Evolutionary conservation across 352 stramenopile species (phyloP).

Genomic region (Thraustochytrium sp.): DNA sequence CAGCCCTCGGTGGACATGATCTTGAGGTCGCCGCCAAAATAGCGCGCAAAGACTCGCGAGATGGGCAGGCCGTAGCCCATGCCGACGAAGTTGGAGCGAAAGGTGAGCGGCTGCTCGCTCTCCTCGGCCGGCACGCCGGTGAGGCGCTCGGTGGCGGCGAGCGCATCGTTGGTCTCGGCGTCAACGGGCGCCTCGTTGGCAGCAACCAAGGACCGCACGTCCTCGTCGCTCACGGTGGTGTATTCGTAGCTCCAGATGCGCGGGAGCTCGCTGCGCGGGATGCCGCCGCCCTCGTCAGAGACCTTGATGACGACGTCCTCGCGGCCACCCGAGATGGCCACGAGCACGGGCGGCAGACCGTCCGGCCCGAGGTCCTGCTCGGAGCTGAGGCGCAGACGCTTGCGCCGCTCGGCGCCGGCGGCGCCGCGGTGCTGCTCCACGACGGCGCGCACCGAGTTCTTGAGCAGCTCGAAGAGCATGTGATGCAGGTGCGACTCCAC

Average conservation of each 20-base stretch:
- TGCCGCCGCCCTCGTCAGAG: constrained; percentile 80
- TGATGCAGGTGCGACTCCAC: constrained; percentile 87
- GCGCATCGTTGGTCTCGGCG: not conserved
- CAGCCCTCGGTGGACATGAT: constrained; percentile 87
- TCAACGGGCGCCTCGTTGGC: constrained; percentile 37
- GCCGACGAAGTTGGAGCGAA: constrained; percentile 50
- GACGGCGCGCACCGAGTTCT: constrained; percentile 98
- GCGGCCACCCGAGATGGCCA: constrained; percentile 94
- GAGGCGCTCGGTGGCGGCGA: not conserved
- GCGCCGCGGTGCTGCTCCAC: constrained; percentile 96
- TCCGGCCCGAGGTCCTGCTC: not conserved
- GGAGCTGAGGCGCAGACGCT: constrained; percentile 9
- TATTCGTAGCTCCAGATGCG: constrained; percentile 87
- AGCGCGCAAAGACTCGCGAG: constrained; percentile 76
- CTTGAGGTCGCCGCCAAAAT: constrained; percentile 83
- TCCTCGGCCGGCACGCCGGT: not conserved
- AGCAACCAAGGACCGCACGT: constrained; percentile 19
- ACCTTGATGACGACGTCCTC: constrained; percentile 59
- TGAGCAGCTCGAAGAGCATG: constrained; percentile 98
- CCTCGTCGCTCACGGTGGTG: constrained; percentile 64
- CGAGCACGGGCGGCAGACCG: constrained; percentile 83
- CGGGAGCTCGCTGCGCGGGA: constrained; percentile 75
- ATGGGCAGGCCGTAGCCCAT: constrained; percentile 81
- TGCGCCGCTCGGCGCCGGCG: constrained; percentile 44
- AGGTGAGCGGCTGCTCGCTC: constrained; percentile 25